Base-by-base conservation (phyloP, 2,329 filamentous ascomycete species). In the Ceratocystis eucalypticola region DNA sequence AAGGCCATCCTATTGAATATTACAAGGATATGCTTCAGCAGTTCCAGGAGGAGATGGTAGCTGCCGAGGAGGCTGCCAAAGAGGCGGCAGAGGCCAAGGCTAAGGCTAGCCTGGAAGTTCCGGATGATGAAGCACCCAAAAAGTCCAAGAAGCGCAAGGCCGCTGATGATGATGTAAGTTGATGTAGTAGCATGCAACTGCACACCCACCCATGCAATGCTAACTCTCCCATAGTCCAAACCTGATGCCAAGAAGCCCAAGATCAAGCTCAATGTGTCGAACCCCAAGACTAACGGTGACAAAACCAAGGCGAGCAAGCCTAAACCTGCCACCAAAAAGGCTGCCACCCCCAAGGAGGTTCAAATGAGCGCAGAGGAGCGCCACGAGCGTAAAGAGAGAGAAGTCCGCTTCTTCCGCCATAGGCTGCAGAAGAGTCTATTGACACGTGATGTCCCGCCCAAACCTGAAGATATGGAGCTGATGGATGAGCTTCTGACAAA, bases 381-480 rank as follows among this genome's bases (percentile, higher is more conserved):
- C 70, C 79, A 78, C 44, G 72, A 76, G 44, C 82, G 84, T 72
- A 87, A 86, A 73, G 80, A 88, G 82, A 87, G 85, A 70, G 86
- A 89, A 71, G 91, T 99, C n/a, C 79, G 96, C 41, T 97, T 95
- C 75, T 83, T 96, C 48, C 88, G 94, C 69, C 93, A 99, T 77
- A 91, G 92, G 75, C 85, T 99, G 44, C 94, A 99, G 74, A 95
- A 96, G 75, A 92, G 92, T 0, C 91, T 99, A 71, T 81, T 99
- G 55, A 89, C 88, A 25, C 84, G 89, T 68, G 91, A 96, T 70
- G 84, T 89, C 71, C 83, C 87, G 62, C 92, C 93, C n/a, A 88
- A 92, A 75, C 89, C 91, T 71, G 86, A 91, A 6, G 89, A 93
- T 71, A 92, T 93, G 88, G 79, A 84, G 69, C 77, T 79, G 61